These are phyloP conservation scores for Volvox carteri DNA, from an alignment of 163 green algal genomes.

Conservation along the genomic window DNA sequence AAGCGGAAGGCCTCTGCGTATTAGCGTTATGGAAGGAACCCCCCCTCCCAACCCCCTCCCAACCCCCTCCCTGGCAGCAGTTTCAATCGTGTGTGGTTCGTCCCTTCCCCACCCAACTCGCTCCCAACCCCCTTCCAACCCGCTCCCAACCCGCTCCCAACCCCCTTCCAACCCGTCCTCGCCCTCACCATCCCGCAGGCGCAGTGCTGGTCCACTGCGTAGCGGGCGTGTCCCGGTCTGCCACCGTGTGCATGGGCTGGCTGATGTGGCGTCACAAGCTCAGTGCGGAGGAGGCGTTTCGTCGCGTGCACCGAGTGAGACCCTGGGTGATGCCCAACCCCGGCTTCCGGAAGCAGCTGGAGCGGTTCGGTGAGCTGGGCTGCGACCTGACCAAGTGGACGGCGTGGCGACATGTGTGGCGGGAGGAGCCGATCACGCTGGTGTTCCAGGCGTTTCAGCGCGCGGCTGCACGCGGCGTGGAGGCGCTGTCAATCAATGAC, in stretches of 20 bases:
- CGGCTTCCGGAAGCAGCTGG: conserved; percentile 64
- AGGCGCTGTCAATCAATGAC: background rate
- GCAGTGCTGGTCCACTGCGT: conserved; percentile 63
- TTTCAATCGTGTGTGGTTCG: background rate
- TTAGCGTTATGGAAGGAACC: too few species aligned
- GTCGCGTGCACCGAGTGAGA: conserved; percentile 58
- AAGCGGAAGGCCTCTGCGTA: too few species aligned
- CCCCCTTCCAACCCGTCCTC: background rate
- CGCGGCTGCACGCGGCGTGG: background rate
- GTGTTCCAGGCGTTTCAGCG: conserved; percentile 20
- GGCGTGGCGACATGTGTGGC: conserved; percentile 46
- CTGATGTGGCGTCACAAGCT: conserved; percentile 66
- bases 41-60: background rate
- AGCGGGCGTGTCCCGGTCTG: conserved; percentile 64
- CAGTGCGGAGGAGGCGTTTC: conserved; percentile 57
- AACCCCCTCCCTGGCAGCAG: background rate
- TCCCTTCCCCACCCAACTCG: background rate
- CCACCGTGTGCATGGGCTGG: conserved; percentile 67
- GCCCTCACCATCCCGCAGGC: background rate
- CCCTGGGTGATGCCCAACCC: conserved; percentile 63
- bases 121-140: too few species aligned
- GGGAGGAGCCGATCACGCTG: conserved; percentile 48
- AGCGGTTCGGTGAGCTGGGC: conserved; percentile 55
- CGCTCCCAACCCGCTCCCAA: too few species aligned
- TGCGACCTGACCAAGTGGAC: conserved; percentile 51